A percentile compares a stretch with the other conserved stretches of the same genome.
Evolutionary conservation across 2,329 filamentous ascomycete species (phyloP).

Genomic region (Penicillium paneum): DNA sequence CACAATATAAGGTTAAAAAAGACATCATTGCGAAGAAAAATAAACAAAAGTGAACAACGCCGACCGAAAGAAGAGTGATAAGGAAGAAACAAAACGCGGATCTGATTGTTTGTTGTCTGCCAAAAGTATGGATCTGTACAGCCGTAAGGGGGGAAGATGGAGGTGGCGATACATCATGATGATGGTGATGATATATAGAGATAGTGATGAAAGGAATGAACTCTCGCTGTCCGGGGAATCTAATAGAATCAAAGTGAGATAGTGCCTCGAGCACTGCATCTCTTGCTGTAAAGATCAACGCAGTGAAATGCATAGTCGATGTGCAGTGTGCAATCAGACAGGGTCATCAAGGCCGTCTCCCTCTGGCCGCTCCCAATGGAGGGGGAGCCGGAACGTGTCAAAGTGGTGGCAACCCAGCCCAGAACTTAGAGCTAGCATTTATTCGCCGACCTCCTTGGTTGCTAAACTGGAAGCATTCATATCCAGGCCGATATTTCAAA

Average conservation of each 20-base stretch:
- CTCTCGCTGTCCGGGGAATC: constrained; percentile 24
- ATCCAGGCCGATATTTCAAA: background rate
- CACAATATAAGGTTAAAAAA: constrained; percentile 9
- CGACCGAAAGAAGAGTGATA: constrained; percentile 4
- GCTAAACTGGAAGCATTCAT: background rate
- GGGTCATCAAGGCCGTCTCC: background rate
- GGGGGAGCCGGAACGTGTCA: background rate
- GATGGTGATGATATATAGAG: background rate
- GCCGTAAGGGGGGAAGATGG: background rate
- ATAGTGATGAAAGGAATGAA: constrained; percentile 6
- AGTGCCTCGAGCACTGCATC: constrained; percentile 10
- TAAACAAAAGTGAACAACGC: constrained; percentile 3
- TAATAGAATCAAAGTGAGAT: constrained; percentile 18
- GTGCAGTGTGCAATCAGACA: constrained; percentile 3
- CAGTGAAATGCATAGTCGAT: constrained; percentile 1
- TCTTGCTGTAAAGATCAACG: constrained; percentile 7
- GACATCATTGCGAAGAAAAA: constrained; percentile 6
- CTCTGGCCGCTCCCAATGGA: background rate
- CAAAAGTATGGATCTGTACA: constrained; percentile 18
- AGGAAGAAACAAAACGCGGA: background rate
- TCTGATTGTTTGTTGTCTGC: background rate
- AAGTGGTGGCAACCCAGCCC: background rate
- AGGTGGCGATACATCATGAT: background rate
- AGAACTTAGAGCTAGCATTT: background rate
- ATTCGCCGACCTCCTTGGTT: background rate